phyloP scores from a whole-genome alignment of 2,329 filamentous ascomycete genomes.

The Botrytis hyacinthi region DNA sequence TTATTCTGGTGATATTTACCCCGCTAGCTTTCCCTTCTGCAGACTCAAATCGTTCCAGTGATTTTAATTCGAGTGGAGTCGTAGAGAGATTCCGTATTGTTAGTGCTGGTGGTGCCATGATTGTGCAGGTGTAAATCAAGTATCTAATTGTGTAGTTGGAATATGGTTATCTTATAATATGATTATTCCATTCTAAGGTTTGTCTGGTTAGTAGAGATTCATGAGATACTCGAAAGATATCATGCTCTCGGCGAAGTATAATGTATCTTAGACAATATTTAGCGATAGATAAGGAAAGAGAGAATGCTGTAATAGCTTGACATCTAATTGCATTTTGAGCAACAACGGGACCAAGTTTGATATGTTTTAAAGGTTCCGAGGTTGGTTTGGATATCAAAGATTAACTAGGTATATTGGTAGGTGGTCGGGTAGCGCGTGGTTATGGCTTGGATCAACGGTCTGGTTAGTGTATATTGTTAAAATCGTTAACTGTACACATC shows the following conservation, averaged over 20 bases:
- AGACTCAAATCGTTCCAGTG: constrained; percentile 70
- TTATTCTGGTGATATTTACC: constrained; percentile 41
- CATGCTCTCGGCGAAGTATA: neutral
- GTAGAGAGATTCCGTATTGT: constrained; percentile 81
- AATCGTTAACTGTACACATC: fast-evolving
- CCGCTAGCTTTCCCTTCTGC: constrained; percentile 33
- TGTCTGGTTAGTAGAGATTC: neutral
- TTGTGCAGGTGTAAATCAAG: neutral
- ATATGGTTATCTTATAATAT: neutral
- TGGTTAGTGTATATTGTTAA: neutral
- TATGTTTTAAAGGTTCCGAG: neutral
- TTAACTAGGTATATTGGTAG: neutral
- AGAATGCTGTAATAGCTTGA: neutral
- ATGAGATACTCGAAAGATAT: neutral
- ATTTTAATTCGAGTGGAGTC: constrained; percentile 68
- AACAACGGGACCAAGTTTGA: neutral
- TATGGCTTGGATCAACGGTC: fast-evolving
- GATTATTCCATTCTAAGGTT: constrained; percentile 3
- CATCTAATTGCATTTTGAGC: neutral
- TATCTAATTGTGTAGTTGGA: neutral
- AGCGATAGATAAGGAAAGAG: neutral
- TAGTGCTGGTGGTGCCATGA: constrained; percentile 45
- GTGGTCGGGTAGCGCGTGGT: neutral
- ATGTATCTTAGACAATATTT: neutral
- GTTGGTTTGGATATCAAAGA: neutral